These are phyloP conservation scores for Cordyceps javanica DNA, from an alignment of 2,329 filamentous ascomycete species.

Conservation along the genomic window DNA sequence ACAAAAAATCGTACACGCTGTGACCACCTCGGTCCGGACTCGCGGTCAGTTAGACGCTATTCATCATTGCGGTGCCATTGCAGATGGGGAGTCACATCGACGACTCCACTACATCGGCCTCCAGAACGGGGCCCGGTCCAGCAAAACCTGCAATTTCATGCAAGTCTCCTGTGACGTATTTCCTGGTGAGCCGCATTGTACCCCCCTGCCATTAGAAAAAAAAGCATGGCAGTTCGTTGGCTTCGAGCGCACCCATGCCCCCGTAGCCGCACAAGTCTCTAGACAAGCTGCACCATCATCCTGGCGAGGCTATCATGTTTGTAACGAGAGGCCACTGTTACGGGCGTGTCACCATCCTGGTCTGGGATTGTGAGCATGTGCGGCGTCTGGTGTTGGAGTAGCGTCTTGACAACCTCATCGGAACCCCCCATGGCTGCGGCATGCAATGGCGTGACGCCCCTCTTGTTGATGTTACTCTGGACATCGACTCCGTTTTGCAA, in stretches of 20 bases:
- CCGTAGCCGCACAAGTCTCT: background rate
- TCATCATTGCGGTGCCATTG: background rate
- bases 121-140: background rate
- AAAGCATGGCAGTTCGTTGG: background rate
- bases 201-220: background rate
- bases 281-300: slow-evolving; percentile 9
- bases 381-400: slow-evolving; percentile 1
- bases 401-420: slow-evolving; percentile 1
- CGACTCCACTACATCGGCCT: slow-evolving; percentile 1
- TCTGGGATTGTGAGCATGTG: slow-evolving; percentile 5
- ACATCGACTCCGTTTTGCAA: slow-evolving; percentile 4
- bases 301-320: slow-evolving; percentile 8
- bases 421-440: slow-evolving; percentile 9
- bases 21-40: background rate
- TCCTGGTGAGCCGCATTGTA: background rate
- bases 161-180: slow-evolving; percentile 5
- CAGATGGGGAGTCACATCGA: background rate
- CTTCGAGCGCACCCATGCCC: background rate
- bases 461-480: slow-evolving; percentile 4
- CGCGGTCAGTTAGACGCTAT: background rate
- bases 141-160: background rate
- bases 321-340: slow-evolving; percentile 7
- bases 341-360: slow-evolving; percentile 3
- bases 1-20: background rate
- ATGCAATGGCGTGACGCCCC: slow-evolving; percentile 6